A percentile compares a stretch with the other conserved stretches of the same genome.
Conservation (phyloP, 257 asterid species). For the Salvia miltiorrhiza region DNA sequence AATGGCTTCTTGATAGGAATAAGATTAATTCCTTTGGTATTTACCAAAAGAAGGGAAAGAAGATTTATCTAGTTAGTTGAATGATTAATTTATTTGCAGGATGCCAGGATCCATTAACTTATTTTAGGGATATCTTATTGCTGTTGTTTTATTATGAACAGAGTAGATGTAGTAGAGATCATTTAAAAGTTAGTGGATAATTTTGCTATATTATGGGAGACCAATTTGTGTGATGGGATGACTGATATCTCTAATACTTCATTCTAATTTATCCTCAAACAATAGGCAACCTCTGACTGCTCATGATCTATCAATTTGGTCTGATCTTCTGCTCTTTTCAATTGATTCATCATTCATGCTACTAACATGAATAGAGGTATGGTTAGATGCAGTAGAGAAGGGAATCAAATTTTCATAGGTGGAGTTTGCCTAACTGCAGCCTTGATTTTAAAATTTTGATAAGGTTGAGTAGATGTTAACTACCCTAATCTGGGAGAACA, state of each 20-base stretch:
- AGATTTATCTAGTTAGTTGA: too few relatives aligned
- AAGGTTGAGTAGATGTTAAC: background rate
- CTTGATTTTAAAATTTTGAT: background rate
- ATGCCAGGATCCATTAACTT: background rate
- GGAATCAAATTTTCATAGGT: background rate
- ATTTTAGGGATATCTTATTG: background rate
- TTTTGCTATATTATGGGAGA: background rate
- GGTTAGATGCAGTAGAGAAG: background rate
- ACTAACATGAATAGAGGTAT: background rate
- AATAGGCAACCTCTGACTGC: background rate
- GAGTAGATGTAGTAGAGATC: background rate
- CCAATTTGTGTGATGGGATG: background rate
- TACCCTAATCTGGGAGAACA: background rate
- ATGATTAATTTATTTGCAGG: too few relatives aligned
- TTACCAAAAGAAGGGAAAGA: background rate
- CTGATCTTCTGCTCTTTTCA: background rate
- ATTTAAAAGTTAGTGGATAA: background rate
- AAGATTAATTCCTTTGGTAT: background rate
- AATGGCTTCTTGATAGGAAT: too few relatives aligned
- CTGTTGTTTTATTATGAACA: background rate
- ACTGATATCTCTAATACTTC: background rate
- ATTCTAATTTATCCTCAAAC: background rate
- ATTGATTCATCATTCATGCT: background rate
- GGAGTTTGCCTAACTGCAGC: background rate
- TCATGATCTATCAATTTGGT: background rate